Conservation (phyloP, 1,139 yeast genomes). For the Zygoascus hellenicus region DNA sequence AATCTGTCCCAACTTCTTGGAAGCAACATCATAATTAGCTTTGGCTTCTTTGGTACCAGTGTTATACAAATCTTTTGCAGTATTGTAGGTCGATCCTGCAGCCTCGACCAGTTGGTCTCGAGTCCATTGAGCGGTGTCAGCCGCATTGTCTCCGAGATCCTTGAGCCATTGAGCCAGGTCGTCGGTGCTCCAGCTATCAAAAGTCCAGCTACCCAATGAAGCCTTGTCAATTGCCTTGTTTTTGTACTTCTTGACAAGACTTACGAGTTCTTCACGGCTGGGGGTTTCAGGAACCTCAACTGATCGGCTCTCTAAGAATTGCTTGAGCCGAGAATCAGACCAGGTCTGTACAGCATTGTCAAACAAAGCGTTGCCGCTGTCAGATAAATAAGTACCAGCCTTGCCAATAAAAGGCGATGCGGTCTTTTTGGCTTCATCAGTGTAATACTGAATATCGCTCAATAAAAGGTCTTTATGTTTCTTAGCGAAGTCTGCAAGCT, state of each 20-base stretch:
- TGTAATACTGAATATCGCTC: constrained; percentile 21
- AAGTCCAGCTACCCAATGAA: constrained; percentile 36
- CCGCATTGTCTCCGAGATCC: constrained; percentile 33
- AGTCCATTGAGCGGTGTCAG: constrained; percentile 33
- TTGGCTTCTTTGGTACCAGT: constrained; percentile 3
- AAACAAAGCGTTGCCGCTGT: constrained; percentile 21
- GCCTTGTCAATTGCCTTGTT: constrained; percentile 37
- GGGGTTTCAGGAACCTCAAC: constrained; percentile 33
- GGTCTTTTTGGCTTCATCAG: constrained; percentile 19
- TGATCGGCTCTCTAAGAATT: constrained; percentile 49
- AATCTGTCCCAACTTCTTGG: constrained; percentile 15
- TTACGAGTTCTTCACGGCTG: constrained; percentile 43
- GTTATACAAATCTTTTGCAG: constrained; percentile 7
- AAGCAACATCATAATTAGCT: constrained; percentile 6
- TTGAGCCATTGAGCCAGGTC: constrained; percentile 40
- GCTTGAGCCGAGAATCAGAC: constrained; percentile 40
- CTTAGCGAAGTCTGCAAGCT: constrained; percentile 37
- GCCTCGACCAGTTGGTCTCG: constrained; percentile 37
- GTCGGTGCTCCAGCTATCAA: constrained; percentile 43
- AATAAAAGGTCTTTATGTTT: constrained; percentile 30
- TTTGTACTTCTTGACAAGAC: constrained; percentile 44
- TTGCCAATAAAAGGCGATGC: constrained; percentile 24
- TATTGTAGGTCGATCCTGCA: constrained; percentile 34
- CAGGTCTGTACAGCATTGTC: constrained; percentile 27
- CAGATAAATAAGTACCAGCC: constrained; percentile 19